Evolutionary conservation across 78 protist species (phyloP), one percentile per base, ranked within the genome.

Genomic region (Protostelium mycophagum): DNA sequence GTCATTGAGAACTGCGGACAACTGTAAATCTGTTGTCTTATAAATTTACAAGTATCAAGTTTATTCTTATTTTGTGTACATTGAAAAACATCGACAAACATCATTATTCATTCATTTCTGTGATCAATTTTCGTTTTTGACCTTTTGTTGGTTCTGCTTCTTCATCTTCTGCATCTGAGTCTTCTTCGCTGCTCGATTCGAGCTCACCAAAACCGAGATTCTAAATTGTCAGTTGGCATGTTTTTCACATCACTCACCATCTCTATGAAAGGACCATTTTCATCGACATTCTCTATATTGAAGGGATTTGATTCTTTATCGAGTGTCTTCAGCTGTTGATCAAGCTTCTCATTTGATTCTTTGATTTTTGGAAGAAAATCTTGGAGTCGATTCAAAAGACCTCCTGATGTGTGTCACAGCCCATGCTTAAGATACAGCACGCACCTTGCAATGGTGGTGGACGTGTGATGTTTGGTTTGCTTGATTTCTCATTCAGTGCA

Each of bases 1-100:
- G 38, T 34, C 83, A 88, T 94, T 89, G 28, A 90, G 35, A 37
- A 91, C 84, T 87, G 85, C 39, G 95, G 95, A 73, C 91, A 92
- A 73, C 89, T 90, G n/a, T n/a, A n/a, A n/a, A n/a, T n/a, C n/a
- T n/a, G n/a, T n/a, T n/a, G n/a, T n/a, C n/a, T n/a, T n/a, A n/a
- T n/a, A n/a, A n/a, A n/a, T n/a, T n/a, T n/a, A n/a, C n/a, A n/a
- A n/a, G n/a, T n/a, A n/a, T n/a, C n/a, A n/a, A n/a, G n/a, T n/a
- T n/a, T n/a, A n/a, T n/a, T n/a, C n/a, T n/a, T n/a, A n/a, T n/a
- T n/a, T n/a, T n/a, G n/a, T n/a, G n/a, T n/a, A n/a, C n/a, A n/a
- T n/a, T n/a, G n/a, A n/a, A n/a, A n/a, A n/a, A n/a, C n/a, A n/a
- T n/a, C n/a, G n/a, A n/a, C n/a, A n/a, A n/a, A n/a, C n/a, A n/a